phyloP scores from a whole-genome alignment of 2,329 filamentous ascomycete genomes.

The Phaeomoniella chlamydospora region DNA sequence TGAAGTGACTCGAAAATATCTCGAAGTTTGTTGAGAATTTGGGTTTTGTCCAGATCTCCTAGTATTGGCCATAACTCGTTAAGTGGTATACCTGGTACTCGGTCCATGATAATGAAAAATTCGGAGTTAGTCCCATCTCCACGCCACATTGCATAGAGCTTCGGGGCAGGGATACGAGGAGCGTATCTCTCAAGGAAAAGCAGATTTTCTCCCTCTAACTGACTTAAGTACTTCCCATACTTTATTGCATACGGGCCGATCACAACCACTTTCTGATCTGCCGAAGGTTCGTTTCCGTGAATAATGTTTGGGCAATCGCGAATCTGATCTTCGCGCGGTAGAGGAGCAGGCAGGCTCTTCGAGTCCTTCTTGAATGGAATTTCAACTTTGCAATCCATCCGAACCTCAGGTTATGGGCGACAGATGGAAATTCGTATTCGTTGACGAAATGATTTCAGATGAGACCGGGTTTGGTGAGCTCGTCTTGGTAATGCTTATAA shows the following conservation, averaged over 20 bases:
- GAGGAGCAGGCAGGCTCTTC: no score
- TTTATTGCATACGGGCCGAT: slow-evolving; percentile 2
- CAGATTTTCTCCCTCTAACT: slow-evolving; percentile 4
- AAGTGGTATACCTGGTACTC: slow-evolving; percentile 3
- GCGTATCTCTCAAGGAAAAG: slow-evolving; percentile 2
- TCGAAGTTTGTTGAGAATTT: slow-evolving; percentile 2
- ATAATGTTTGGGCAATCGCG: no score
- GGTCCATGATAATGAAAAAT: slow-evolving; percentile 3
- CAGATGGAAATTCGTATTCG: no score
- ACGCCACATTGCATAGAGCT: slow-evolving; percentile 3
- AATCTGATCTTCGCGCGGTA: no score
- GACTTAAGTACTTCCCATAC: slow-evolving; percentile 2
- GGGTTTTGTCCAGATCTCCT: slow-evolving; percentile 1
- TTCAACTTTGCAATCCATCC: no score
- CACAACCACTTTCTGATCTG: no score
- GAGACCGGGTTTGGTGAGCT: no score
- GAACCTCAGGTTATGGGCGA: no score
- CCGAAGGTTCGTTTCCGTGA: no score
- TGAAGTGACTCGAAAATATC: slow-evolving; percentile 1
- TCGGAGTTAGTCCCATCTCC: slow-evolving; percentile 2
- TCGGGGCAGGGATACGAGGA: slow-evolving; percentile 1
- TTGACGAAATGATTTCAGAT: no score
- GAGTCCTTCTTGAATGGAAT: no score
- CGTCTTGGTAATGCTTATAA: no score
- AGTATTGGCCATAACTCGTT: slow-evolving; percentile 2